A percentile compares a stretch with the other conserved stretches of the same genome.
These are phyloP conservation scores for Salix arbutifolia DNA, from an alignment of 345 rosid genomes.

Conservation along the genomic window DNA sequence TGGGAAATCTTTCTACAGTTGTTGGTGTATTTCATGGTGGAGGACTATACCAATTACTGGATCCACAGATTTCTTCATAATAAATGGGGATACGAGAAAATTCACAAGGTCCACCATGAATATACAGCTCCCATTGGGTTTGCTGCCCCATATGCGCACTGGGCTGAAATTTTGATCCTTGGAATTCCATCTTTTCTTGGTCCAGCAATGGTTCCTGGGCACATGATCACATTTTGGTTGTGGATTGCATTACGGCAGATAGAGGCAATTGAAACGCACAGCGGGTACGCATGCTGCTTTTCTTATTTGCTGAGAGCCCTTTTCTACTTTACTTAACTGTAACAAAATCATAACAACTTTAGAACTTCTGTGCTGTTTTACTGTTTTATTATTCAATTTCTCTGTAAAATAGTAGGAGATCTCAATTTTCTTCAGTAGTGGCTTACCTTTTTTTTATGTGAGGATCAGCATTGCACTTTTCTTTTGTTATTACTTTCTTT, in stretches of 20 bases:
- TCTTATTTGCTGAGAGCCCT: constrained; percentile 10
- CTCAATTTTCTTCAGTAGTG: constrained; percentile 35
- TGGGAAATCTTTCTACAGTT: constrained; percentile 68
- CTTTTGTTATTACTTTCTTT: neutral
- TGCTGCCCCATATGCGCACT: constrained; percentile 91
- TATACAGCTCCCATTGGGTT: constrained; percentile 74
- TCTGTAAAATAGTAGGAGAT: constrained; percentile 15
- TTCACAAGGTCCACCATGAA: constrained; percentile 86
- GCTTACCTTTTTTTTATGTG: constrained; percentile 24
- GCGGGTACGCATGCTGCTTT: constrained; percentile 67
- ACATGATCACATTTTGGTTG: constrained; percentile 83
- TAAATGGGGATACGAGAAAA: constrained; percentile 91
- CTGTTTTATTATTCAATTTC: constrained; percentile 3
- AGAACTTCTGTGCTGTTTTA: constrained; percentile 22
- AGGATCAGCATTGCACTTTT: constrained; percentile 18
- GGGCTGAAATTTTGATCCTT: constrained; percentile 84
- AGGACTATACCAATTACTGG: constrained; percentile 90
- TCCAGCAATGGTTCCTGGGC: constrained; percentile 95
- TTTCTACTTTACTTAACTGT: constrained; percentile 35
- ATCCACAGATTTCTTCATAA: constrained; percentile 74
- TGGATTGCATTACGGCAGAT: constrained; percentile 89
- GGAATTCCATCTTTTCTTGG: constrained; percentile 92
- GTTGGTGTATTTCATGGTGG: constrained; percentile 68
- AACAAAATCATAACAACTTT: constrained; percentile 33
- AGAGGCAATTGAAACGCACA: constrained; percentile 92